Base-by-base conservation (phyloP, 805 yeast species). In the Pichia scutulata region DNA sequence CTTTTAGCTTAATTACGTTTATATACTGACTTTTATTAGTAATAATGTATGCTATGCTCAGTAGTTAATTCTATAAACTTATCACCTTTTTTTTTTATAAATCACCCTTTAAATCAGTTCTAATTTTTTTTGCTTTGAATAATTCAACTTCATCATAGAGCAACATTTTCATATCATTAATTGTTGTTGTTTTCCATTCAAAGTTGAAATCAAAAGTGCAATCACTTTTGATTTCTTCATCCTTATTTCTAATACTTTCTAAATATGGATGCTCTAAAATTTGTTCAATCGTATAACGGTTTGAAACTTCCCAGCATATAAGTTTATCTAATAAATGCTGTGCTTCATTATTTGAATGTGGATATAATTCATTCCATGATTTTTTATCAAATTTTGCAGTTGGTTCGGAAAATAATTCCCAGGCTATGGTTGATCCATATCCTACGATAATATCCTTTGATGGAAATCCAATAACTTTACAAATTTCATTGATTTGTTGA, bases 401-500 rank as follows among this genome's bases (percentile, higher is more conserved):
- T 3, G 79, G 74, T 1, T 71, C 69, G 7, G 68, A 57, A 46
- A 77, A 72, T 50, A 73, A 60, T 19, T 75, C 77, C 71, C 74
- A 72, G 2, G 80, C 75, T 41, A 67, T 65, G 3, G 70, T 61
- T 0, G 81, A 70, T 1, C 76, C 76, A 63, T 70, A 78, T n/a
- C 62, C 44, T 7, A 55, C 41, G 8, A 81, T 64, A 2, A 77
- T 63, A 3, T 70, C 74, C 28, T 65, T 69, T 0, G 81, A 65
- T 0, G 97, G 97, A 0, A 81, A 68, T 0, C 97, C 97, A 46
- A 89, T 66, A 0, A 85, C 73, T 59, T 80, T 78, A 48, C 81
- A 68, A 19, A 90, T 86, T 60, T 80, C 84, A 41, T 71, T 74
- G 9, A 88, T 65, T 65, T 90, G 98, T 54, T 84, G 84, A 53